phyloP scores from a whole-genome alignment of 345 rosid genomes.

The Citropsis articulata region DNA sequence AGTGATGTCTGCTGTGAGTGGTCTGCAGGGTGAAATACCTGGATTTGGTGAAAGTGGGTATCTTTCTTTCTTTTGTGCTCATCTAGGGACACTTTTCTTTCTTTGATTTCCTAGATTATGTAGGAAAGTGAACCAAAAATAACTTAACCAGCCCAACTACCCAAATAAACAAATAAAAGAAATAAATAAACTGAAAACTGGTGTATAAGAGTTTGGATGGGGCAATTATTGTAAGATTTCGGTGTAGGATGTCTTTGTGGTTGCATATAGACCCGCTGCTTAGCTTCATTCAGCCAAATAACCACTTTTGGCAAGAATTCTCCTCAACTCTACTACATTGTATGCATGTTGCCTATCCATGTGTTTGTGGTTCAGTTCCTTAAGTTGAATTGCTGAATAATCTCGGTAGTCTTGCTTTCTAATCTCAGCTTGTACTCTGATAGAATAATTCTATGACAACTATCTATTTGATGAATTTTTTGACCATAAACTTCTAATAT shows the following conservation, averaged over 20 bases:
- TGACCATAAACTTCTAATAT: neutral
- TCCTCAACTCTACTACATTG: neutral
- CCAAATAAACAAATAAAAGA: neutral
- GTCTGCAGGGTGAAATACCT: conserved; percentile 70
- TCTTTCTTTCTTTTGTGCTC: conserved; percentile 20
- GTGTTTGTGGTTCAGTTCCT: neutral
- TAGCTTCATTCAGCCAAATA: neutral
- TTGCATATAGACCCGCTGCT: neutral
- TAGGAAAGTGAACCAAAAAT: conserved; percentile 3
- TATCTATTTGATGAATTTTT: neutral
- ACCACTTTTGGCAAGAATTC: neutral
- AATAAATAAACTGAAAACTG: neutral
- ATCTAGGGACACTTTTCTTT: conserved; percentile 4
- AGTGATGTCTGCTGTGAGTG: conserved; percentile 99
- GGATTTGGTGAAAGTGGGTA: conserved; percentile 78
- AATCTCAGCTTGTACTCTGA: neutral
- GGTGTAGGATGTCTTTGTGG: neutral
- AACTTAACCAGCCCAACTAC: neutral
- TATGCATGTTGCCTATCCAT: neutral
- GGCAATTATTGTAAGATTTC: neutral
- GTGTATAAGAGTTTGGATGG: neutral
- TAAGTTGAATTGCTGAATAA: neutral
- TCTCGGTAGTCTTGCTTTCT: neutral
- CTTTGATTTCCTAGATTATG: neutral
- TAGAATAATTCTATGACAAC: neutral